These are phyloP conservation scores for Coemansia sp. DNA, from an alignment of 192 early-diverging fungal species.

Conservation along the genomic window DNA sequence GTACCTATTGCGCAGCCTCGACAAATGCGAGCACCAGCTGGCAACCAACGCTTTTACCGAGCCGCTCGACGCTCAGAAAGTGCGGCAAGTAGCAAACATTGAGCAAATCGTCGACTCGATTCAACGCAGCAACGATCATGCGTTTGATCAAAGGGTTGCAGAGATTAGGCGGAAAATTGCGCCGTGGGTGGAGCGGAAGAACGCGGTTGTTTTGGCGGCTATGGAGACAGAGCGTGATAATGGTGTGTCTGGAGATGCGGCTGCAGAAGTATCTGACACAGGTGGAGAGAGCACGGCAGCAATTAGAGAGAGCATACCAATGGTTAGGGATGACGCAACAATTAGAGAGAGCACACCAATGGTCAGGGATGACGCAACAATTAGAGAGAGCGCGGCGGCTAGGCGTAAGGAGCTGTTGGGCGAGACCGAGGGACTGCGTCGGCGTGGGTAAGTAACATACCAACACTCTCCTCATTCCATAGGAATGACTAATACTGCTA, in stretches of 20 bases:
- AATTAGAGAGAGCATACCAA: not conserved
- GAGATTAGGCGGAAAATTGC: constrained; percentile 7
- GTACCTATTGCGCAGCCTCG: constrained; percentile 25
- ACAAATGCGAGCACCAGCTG: constrained; percentile 28
- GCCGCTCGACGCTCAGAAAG: constrained; percentile 34
- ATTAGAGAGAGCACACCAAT: not conserved
- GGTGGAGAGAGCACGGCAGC: not conserved
- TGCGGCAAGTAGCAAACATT: constrained; percentile 35
- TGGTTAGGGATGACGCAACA: too few relatives aligned
- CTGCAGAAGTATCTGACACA: too few relatives aligned
- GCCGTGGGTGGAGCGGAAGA: constrained; percentile 36
- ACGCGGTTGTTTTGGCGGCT: constrained; percentile 10
- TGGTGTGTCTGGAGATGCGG: not conserved
- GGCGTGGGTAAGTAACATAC: constrained; percentile 31
- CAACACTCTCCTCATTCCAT: not conserved
- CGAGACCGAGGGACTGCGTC: constrained; percentile 39
- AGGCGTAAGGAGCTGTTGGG: constrained; percentile 46
- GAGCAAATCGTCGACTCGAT: constrained; percentile 12
- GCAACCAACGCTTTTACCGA: constrained; percentile 17
- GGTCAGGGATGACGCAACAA: too few relatives aligned
- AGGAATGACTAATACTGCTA: not conserved
- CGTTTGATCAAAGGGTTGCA: not conserved
- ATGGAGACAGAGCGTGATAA: not conserved
- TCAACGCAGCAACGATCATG: constrained; percentile 1
- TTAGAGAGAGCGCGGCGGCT: not conserved